These are phyloP conservation scores for Puccinia triticina DNA, from an alignment of 1,284 basidiomycete genomes.

Conservation along the genomic window DNA sequence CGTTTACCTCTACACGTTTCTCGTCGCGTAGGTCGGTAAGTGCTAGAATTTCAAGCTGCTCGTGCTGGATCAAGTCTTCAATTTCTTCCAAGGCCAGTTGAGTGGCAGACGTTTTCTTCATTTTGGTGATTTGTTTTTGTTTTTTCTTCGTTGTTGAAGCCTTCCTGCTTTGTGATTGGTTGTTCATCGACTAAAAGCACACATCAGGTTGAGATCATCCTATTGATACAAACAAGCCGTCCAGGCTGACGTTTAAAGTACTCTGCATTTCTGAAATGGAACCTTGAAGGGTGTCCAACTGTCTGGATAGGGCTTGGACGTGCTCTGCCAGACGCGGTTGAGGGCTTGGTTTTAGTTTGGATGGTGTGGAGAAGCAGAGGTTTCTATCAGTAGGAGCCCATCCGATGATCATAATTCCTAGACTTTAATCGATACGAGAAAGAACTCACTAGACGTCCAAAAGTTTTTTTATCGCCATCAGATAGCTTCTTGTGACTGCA, in stretches of 20 bases:
- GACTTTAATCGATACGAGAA: not conserved
- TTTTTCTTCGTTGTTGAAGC: not conserved
- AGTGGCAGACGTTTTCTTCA: not conserved
- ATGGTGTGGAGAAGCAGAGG: not conserved
- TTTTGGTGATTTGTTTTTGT: not conserved
- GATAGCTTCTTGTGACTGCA: slow-evolving; percentile 22
- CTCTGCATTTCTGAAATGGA: slow-evolving; percentile 46
- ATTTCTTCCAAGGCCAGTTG: slow-evolving; percentile 16
- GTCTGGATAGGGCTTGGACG: slow-evolving; percentile 40
- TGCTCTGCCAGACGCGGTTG: slow-evolving; percentile 49
- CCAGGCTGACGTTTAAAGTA: slow-evolving; percentile 28
- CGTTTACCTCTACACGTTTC: slow-evolving; percentile 33
- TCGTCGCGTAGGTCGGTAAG: slow-evolving; percentile 51
- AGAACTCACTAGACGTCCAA: slow-evolving; percentile 45
- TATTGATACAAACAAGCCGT: not conserved
- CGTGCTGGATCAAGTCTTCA: slow-evolving; percentile 43
- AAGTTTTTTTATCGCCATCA: slow-evolving; percentile 41
- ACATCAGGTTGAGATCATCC: slow-evolving; percentile 24
- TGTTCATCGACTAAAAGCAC: slow-evolving; percentile 32
- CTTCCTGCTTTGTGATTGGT: slow-evolving; percentile 24
- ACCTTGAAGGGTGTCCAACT: slow-evolving; percentile 44
- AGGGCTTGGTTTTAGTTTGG: slow-evolving; percentile 30
- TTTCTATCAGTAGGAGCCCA: not conserved
- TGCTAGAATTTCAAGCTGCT: slow-evolving; percentile 48
- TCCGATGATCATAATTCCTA: not conserved